These are phyloP conservation scores for Trypanosoma avium DNA, from an alignment of 208 protist genomes.

Conservation along the genomic window DNA sequence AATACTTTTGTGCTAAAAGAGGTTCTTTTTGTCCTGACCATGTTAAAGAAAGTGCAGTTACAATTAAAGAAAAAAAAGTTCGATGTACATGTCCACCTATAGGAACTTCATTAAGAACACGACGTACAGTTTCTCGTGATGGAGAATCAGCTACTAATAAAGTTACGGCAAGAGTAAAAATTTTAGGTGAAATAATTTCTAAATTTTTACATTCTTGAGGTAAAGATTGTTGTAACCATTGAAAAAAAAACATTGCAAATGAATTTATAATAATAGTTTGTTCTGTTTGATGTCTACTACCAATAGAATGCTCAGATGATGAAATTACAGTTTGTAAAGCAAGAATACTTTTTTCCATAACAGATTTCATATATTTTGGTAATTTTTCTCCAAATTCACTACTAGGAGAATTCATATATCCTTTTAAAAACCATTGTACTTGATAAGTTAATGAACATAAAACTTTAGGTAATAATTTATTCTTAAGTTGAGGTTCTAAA, in stretches of 20 bases:
- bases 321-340: slow-evolving; percentile 27
- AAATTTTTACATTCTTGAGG: slow-evolving; percentile 6
- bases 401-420: neutral
- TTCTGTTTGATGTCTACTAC: neutral
- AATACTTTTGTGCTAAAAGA: neutral
- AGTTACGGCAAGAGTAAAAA: slow-evolving; percentile 29
- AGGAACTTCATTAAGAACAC: slow-evolving; percentile 10
- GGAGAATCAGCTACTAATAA: slow-evolving; percentile 17
- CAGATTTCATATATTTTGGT: neutral
- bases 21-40: slow-evolving; percentile 5
- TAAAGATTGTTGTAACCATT: slow-evolving; percentile 23
- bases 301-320: slow-evolving; percentile 2
- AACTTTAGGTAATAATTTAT: slow-evolving; percentile 20
- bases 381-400: neutral
- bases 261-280: slow-evolving; percentile 4
- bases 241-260: slow-evolving; percentile 24
- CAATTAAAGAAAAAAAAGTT: slow-evolving; percentile 25
- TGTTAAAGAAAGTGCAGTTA: slow-evolving; percentile 15
- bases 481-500: slow-evolving; percentile 22
- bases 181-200: slow-evolving; percentile 11
- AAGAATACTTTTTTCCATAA: slow-evolving; percentile 27
- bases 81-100: slow-evolving; percentile 25
- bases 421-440: slow-evolving; percentile 25
- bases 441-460: slow-evolving; percentile 22
- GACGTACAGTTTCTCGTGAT: slow-evolving; percentile 6